Evolutionary conservation across 2,329 filamentous ascomycete genomes (phyloP).

Genomic region (Tolypocladium nubicola): DNA sequence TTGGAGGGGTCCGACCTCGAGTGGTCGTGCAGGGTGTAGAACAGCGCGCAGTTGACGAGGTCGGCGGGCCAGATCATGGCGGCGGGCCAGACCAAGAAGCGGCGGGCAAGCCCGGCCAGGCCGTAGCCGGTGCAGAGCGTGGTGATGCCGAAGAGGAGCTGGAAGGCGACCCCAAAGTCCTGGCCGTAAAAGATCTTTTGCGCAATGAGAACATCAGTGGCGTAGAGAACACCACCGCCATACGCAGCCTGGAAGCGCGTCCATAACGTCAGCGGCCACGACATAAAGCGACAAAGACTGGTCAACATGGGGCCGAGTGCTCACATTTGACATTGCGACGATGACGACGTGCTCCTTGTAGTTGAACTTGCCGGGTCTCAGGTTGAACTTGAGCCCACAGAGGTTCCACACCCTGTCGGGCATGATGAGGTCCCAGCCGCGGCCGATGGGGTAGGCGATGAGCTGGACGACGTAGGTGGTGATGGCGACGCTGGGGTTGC

Average conservation of each 20-base stretch:
- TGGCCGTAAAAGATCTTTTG: slow-evolving; percentile 48
- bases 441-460: slow-evolving; percentile 48
- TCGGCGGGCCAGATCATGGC: slow-evolving; percentile 49
- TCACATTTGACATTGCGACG: slow-evolving; percentile 53
- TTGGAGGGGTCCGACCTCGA: slow-evolving; percentile 34
- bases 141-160: slow-evolving; percentile 42
- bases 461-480: slow-evolving; percentile 54
- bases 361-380: slow-evolving; percentile 48
- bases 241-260: slow-evolving; percentile 35
- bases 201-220: slow-evolving; percentile 37
- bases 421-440: slow-evolving; percentile 43
- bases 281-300: not conserved
- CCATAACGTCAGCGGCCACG: not conserved
- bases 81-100: slow-evolving; percentile 42
- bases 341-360: slow-evolving; percentile 53
- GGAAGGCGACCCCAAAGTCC: slow-evolving; percentile 42
- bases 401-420: slow-evolving; percentile 40
- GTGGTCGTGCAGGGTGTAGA: slow-evolving; percentile 37
- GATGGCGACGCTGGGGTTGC: slow-evolving; percentile 48
- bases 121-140: slow-evolving; percentile 48
- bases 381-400: slow-evolving; percentile 43
- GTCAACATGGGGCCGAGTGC: slow-evolving; percentile 8
- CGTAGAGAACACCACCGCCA: slow-evolving; percentile 46
- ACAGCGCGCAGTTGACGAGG: slow-evolving; percentile 41
- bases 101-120: slow-evolving; percentile 41